Percentiles rank a stretch among this genome's conserved stretches.
phyloP scores from a whole-genome alignment of 495 filamentous ascomycete species.

The Jackrogersella minutella region DNA sequence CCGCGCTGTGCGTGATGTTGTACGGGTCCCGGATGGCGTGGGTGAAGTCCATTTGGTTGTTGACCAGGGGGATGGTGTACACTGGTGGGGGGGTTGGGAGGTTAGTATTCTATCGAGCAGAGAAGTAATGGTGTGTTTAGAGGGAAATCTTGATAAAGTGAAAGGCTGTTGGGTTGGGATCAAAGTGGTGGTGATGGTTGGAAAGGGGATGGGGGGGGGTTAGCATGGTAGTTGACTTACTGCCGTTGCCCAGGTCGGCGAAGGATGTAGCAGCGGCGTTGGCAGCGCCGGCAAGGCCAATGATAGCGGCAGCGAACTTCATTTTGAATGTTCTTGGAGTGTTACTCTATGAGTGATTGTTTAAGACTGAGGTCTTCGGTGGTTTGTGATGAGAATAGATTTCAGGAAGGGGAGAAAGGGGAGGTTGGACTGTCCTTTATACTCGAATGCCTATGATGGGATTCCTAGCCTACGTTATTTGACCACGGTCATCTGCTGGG shows the following conservation, averaged over 20 bases:
- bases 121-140: too few relatives aligned
- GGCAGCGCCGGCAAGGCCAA: constrained; percentile 1
- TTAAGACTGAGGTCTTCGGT: neutral
- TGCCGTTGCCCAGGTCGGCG: constrained; percentile 9
- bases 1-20: neutral
- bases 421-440: neutral
- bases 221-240: constrained; percentile 14
- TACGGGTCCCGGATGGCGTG: neutral
- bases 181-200: neutral
- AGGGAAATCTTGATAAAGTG: neutral
- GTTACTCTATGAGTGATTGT: neutral
- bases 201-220: too few relatives aligned
- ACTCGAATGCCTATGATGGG: neutral
- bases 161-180: neutral
- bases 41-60: constrained; percentile 9
- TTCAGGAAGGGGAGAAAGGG: too few relatives aligned
- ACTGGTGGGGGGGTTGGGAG: constrained; percentile 1
- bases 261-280: constrained; percentile 2
- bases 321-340: constrained; percentile 6
- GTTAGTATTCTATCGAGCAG: neutral
- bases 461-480: neutral
- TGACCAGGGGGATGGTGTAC: constrained; percentile 29
- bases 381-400: neutral
- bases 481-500: neutral
- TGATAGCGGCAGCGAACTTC: constrained; percentile 15